Conservation (phyloP, 2,329 filamentous ascomycete species). For the Stemphylium vesicarium region DNA sequence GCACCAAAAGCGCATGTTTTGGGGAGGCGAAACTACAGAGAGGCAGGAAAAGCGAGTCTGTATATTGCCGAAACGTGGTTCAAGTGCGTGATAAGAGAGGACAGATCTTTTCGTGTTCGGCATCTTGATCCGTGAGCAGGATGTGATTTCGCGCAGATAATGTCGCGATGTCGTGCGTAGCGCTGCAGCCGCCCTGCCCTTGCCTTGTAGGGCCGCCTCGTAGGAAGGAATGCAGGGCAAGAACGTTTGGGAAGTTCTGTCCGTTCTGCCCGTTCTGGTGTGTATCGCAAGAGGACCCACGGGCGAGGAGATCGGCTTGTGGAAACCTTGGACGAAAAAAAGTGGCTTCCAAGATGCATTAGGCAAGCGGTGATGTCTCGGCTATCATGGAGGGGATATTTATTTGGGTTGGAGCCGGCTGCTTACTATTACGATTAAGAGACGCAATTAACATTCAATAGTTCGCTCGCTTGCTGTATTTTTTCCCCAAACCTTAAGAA, state of each 20-base stretch:
- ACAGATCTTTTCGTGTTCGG: neutral
- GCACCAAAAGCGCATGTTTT: neutral
- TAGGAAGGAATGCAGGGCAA: constrained; percentile 10
- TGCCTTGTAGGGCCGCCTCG: neutral
- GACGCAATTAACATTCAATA: no score
- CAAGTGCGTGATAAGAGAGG: neutral
- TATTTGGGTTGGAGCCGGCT: neutral
- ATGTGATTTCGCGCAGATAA: constrained; percentile 1
- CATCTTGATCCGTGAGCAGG: neutral
- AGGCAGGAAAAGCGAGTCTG: neutral
- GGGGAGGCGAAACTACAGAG: neutral
- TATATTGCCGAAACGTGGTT: neutral
- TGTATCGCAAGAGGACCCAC: constrained; percentile 1
- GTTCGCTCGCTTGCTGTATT: no score
- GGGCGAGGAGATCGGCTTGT: constrained; percentile 1
- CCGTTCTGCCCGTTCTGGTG: neutral
- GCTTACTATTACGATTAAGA: neutral
- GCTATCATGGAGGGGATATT: neutral
- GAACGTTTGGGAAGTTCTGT: neutral
- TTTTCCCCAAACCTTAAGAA: no score
- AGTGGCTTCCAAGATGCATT: constrained; percentile 6
- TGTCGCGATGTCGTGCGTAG: constrained; percentile 6
- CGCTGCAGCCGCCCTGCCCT: constrained; percentile 4
- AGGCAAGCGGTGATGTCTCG: neutral
- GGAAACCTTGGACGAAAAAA: neutral